Base-by-base conservation (phyloP, 805 yeast genomes). In the Monosporozyma servazzii region DNA sequence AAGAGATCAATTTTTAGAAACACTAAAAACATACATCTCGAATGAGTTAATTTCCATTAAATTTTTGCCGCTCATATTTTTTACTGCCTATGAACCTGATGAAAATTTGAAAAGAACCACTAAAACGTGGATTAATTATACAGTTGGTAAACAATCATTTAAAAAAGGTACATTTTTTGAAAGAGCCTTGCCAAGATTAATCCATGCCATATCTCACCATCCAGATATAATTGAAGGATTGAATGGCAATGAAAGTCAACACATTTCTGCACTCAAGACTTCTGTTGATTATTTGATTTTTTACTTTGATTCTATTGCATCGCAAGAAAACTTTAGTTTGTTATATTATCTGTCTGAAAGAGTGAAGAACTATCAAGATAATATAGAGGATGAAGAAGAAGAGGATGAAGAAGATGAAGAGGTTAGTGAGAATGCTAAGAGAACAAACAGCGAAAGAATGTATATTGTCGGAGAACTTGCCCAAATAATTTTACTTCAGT, bases 41-140 rank as follows among this genome's bases (percentile, higher is more conserved):
- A 65, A 68, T 25, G 80, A 75, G 48, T 55, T 63, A 9, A 73
- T 88, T 3, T 80, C 95, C 0, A 82, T 82, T 51, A 75, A 80
- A 54, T 88, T 82, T 58, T 60, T 85, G 43, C 82, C 88, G 0
- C 63, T 87, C 21, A 70, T 86, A 0, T 87, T 84, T 62, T 84
- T 86, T 62, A 73, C 78, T 58, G 95, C 93, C 0, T 81, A 79
- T 60, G 97, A 89, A 60, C 91, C 95, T 0, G 75, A 78, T 29
- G 58, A 58, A 2, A 65, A 66, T 0, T 62, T 88, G 40, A 77
- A 74, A 53, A 64, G 68, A 1, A 76, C 78, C 41, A 75, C 80
- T 0, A 73, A 74, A 37, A 84, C 83, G 1, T 89, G 96, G 96
- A 74, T 87, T 5, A 73, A 75, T 45, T 82, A 91, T 0, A 73